Conservation (phyloP, 2,329 filamentous ascomycete genomes). For the Dryadomyces quercus-mongolicae region DNA sequence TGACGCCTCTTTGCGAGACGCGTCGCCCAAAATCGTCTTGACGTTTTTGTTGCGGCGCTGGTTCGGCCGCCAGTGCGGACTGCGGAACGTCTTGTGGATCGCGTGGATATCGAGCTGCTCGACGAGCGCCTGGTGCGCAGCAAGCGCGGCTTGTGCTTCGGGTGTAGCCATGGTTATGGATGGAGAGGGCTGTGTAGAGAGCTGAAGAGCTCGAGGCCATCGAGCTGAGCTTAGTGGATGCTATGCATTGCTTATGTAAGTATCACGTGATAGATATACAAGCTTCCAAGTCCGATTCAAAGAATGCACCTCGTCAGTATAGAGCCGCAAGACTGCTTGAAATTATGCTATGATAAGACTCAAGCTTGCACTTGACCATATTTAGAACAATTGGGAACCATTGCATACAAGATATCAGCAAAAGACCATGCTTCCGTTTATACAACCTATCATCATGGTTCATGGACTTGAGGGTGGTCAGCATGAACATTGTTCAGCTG, state of each 20-base stretch:
- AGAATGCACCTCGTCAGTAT: too few species aligned
- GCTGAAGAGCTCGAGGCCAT: background rate
- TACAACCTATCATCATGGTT: too few species aligned
- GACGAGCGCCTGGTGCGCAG: conserved; percentile 75
- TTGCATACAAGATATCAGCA: too few species aligned
- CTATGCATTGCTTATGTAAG: background rate
- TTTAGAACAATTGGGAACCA: too few species aligned
- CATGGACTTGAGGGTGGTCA: too few species aligned
- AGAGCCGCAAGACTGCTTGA: too few species aligned
- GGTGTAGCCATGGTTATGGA: conserved; percentile 21
- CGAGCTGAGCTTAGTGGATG: too few species aligned
- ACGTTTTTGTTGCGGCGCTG: conserved; percentile 98
- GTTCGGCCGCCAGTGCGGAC: conserved; percentile 78
- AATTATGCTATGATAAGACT: too few species aligned
- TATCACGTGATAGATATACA: background rate
- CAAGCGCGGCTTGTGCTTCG: conserved; percentile 65
- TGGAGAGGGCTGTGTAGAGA: background rate
- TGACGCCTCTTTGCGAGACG: conserved; percentile 79
- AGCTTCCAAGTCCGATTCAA: too few species aligned
- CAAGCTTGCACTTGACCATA: too few species aligned
- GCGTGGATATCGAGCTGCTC: conserved; percentile 86
- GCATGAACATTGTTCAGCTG: too few species aligned
- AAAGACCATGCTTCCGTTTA: too few species aligned
- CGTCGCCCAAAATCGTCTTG: conserved; percentile 89
- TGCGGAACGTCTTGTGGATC: conserved; percentile 81